Base-by-base conservation (phyloP, 305 asterid genomes). In the Petunia hybrid region DNA sequence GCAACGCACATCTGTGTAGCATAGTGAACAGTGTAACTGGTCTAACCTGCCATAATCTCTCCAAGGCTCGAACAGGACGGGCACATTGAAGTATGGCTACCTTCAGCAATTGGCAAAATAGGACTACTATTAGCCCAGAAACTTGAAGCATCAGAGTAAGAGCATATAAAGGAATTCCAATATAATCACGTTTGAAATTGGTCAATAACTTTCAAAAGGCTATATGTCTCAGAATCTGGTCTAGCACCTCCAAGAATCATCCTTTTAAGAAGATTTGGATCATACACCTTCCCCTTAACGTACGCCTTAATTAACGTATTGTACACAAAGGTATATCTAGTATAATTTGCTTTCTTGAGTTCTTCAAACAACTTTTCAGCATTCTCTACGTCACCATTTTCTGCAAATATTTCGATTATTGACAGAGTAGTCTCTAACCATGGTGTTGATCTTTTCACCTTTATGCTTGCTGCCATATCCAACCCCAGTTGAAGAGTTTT, bases 181-280 rank as follows among this genome's bases (percentile, higher is more conserved):
- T 73, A 48, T 48, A 35, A 82, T 83, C 85, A 86, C 41, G 85
- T 77, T 5, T 80, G 91, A 69, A 87, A 87, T 84, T 92, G 94
- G 83, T 96, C 98, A 36, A 89, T 77, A 76, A 94, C 90, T 87
- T 90, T 94, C 83, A 94, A 80, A 69, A 92, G 83, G 83, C 98
- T 94, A 83, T 92, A 96, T 53, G 98, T 92, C 90, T 94, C 98
- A 45, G 97, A 88, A 86, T 96, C 99, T 0, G 98, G 99, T 86
- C 92, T 89, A 62, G 95, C 85, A 85, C 98, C 94, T 71, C 95
- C 99, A 86, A 95, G 89, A 84, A 95, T 93, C 98, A 94, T 92
- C 87, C 99, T 91, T 63, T 87, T 88, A 51, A 94, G 88, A 82
- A 96, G 95, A 85, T 91, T 86, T 78, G 95, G 93, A 83, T 93